phyloP scores from a whole-genome alignment of 805 yeast genomes.

The Candida arabinofermentans region DNA sequence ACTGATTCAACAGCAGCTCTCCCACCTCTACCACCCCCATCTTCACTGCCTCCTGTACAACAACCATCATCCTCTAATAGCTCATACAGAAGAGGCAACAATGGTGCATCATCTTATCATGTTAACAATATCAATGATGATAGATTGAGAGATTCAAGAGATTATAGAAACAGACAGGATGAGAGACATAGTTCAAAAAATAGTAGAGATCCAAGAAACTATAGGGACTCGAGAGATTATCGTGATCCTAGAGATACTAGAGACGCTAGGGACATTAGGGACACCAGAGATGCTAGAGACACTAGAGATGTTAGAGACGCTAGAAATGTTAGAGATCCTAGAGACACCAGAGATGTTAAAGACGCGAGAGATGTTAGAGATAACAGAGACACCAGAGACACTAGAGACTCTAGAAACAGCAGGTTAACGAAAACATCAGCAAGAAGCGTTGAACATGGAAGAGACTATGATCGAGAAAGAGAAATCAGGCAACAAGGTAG shows the following conservation, averaged over 20 bases:
- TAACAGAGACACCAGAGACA: conserved; percentile 2
- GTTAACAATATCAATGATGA: neutral
- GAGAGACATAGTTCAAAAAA: too few species aligned
- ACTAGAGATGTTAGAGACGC: neutral
- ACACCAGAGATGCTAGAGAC: neutral
- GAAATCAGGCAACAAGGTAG: neutral
- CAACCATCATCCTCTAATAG: neutral
- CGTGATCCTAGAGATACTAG: neutral
- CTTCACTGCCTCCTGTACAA: conserved; percentile 8
- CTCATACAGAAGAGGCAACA: neutral
- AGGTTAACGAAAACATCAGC: neutral
- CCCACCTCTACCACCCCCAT: conserved; percentile 14
- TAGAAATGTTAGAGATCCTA: neutral
- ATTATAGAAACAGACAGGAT: neutral
- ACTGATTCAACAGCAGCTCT: neutral
- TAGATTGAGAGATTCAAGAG: neutral
- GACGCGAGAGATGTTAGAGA: conserved; percentile 1
- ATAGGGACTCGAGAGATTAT: neutral
- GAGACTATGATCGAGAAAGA: neutral
- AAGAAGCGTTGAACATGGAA: neutral
- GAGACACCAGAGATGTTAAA: conserved; percentile 4
- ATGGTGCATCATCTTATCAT: neutral
- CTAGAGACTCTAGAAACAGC: neutral
- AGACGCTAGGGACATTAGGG: neutral
- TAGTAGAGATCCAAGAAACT: neutral